Base-by-base conservation (phyloP, 306 rosid genomes). In the Clitoria ternatea region DNA sequence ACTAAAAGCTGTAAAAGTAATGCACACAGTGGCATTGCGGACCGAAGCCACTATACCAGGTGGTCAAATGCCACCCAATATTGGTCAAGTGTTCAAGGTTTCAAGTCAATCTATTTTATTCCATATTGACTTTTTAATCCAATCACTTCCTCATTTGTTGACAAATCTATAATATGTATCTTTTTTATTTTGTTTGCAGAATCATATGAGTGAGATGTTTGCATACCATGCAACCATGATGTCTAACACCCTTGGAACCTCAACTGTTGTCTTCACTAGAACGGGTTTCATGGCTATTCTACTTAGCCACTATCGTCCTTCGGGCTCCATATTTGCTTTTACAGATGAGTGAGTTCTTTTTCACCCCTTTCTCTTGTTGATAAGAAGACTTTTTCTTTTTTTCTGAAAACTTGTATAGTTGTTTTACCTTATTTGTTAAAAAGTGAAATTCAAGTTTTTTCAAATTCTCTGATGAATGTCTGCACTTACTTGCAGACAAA, bases 171-270 rank as follows among this genome's bases (percentile, higher is more conserved):
- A 27, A 13, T 15, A n/a, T 73, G 35, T 50, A 56, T 63, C 44
- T 1, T 54, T 61, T 42, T 63, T 66, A 37, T 53, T 68, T 75
- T 55, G 54, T 37, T 44, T 76, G 81, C 63, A 94, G 99, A 94
- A 94, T 61, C 99, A 91, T 74, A 94, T 91, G 99, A 94, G 99
- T 0, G 99, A 94, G 86, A 94, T 91, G 97, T 94, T 94, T 85
- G 99, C 99, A 40, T 94, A 89, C 86, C 99, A 94, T 77, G 97
- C 99, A 45, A 91, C 99, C 69, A 89, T 88, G 89, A 94, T 94
- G 97, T 89, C 99, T 66, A 94, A 94, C 80, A 91, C 97, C 69
- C 99, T 94, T 48, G 96, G 99, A 79, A 94, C 97, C 40, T 89
- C 99, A 50, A 87, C 92, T 18, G 92, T 94, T 39, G 99, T 91